phyloP scores from a whole-genome alignment of 805 yeast genomes.

The Saccharomycopsis sp. region DNA sequence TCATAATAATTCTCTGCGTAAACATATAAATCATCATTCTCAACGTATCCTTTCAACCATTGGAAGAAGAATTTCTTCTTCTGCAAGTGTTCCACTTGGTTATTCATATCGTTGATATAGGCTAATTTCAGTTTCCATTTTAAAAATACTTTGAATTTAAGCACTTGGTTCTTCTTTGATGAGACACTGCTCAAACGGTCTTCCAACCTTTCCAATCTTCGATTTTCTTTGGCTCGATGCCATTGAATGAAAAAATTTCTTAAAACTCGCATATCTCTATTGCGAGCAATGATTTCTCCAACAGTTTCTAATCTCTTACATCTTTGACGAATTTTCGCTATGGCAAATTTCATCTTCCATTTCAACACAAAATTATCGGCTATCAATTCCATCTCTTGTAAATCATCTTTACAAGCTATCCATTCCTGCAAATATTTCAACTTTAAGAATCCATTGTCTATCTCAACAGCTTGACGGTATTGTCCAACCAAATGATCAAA shows the following conservation, averaged over 20 bases:
- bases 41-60: conserved; percentile 1
- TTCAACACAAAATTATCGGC: neutral
- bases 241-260: neutral
- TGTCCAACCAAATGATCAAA: neutral
- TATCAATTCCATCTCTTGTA: neutral
- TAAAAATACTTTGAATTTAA: neutral
- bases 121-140: conserved; percentile 5
- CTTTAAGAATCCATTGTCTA: conserved; percentile 1
- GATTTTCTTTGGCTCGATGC: neutral
- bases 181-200: neutral
- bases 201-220: conserved; percentile 4
- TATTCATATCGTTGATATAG: neutral
- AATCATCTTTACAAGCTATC: neutral
- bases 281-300: too few species aligned
- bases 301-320: neutral
- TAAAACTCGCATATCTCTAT: neutral
- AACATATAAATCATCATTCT: conserved; percentile 4
- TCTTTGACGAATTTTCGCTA: neutral
- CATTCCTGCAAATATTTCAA: conserved; percentile 7
- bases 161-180: neutral
- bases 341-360: neutral
- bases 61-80: conserved; percentile 5
- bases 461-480: neutral
- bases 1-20: conserved; percentile 3
- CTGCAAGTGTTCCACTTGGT: neutral